These are phyloP conservation scores for Nicotiana tomentosiformis DNA, from an alignment of 257 asterid genomes.

Conservation along the genomic window DNA sequence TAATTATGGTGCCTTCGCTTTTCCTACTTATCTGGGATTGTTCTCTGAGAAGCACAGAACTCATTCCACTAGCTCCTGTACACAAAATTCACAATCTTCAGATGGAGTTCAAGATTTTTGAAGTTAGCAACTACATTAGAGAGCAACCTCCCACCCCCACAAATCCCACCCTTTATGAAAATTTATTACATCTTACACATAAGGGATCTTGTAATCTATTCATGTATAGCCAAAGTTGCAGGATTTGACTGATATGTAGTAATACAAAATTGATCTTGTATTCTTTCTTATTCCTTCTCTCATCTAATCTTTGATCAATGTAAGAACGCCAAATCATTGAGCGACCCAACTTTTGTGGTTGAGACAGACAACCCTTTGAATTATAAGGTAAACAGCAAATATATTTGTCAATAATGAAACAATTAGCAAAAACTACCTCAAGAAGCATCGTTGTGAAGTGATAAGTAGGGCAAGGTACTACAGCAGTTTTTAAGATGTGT, in stretches of 20 bases:
- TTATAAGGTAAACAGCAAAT: not conserved
- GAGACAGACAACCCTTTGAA: not conserved
- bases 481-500: slow-evolving; percentile 25
- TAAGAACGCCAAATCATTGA: not conserved
- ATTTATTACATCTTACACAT: slow-evolving; percentile 15
- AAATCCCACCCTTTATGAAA: slow-evolving; percentile 2
- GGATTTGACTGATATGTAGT: not conserved
- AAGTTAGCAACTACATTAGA: not conserved
- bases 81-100: not conserved
- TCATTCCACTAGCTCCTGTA: not conserved
- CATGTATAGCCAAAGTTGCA: slow-evolving; percentile 3
- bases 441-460: slow-evolving; percentile 21
- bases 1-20: too few species aligned
- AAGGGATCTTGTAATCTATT: not conserved
- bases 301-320: not conserved
- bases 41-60: not conserved
- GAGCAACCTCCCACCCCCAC: not conserved
- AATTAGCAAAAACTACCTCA: not conserved
- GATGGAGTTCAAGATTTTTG: not conserved
- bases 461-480: slow-evolving; percentile 15
- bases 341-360: not conserved
- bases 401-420: not conserved
- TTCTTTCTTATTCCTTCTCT: not conserved
- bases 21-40: not conserved
- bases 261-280: not conserved